Evolutionary conservation across 2,329 filamentous ascomycete genomes (phyloP), one percentile per base, ranked within the genome.

Genomic region (Cladophialophora exuberans): DNA sequence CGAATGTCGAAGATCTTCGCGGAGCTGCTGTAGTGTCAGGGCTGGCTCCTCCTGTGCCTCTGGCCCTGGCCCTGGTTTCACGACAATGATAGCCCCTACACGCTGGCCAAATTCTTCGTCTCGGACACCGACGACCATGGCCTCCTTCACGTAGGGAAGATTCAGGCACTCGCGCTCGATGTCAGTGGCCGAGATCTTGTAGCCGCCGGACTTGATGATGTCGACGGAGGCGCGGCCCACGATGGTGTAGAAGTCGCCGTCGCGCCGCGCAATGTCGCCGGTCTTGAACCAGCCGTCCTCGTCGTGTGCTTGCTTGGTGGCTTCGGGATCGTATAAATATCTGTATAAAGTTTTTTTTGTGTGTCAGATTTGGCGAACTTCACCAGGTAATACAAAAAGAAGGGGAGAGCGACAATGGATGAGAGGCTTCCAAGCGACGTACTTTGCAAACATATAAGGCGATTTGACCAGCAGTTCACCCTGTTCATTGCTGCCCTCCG

Each of bases 161-260:
- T 67, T 68, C 13, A 79, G 64, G 30, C 78, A 68, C 58, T 79
- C 75, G 3, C 76, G 67, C 64, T 79, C 77, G 36, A 79, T 74
- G 36, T 79, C 77, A 1, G 78, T 65, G 26, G 76, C 64, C 43
- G 72, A 76, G 48, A 79, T 76, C 65, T 79, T 79, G 62, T 78
- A 78, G 0, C 77, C 77, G 3, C 76, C 76, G 3, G 72, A 74
- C 58, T 80, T 79, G 61, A 81, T 75, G 30, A 80, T 78, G 56
- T 79, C 76, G 10, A 77, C 67, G 15, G 71, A 74, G 3, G 73
- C 75, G 15, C 76, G 70, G n/a, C 77, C 77, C 18, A 76, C 62
- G 46, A 79, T 78, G 47, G 67, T 78, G 59, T 76, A 79, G 67
- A 71, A n/a, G 15, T 53, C 39, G 3, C 57, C 61, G 23, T 66